Evolutionary conservation across 495 filamentous ascomycete species (phyloP), one percentile per base, ranked within the genome.

Genomic region (Cetradonia linearis): DNA sequence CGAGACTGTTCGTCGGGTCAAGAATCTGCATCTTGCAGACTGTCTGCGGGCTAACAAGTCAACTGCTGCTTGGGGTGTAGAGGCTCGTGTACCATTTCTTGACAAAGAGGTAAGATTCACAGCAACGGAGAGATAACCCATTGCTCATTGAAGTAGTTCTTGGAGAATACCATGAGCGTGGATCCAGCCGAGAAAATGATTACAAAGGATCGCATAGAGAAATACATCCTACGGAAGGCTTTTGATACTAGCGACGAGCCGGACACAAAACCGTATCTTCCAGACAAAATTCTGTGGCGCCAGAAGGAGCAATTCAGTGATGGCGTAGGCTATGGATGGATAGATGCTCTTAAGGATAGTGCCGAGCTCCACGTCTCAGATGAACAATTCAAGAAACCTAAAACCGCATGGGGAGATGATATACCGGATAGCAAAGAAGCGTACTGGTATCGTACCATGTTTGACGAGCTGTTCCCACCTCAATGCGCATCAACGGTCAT

Each of bases 241-340:
- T 98, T 98, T 68, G 93, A 98, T 74, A 94, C 91, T 34, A 81
- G 80, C 47, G 87, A 91, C 63, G 86, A 95, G 69, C 89, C 91
- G 5, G 82, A 77, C 44, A 77, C 79, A 18, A 72, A 84, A 66
- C 81, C 93, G 16, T 98, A 97, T 77, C 81, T 98, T 23, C 93
- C 93, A 36, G 86, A 93, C 18, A 83, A 93, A 69, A 97, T 98
- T 65, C 85, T 98, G 42, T 98, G 89, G 88, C 82, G 93, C 68
- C 93, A 98, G 77, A 98, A 98, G 82, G 93, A 98, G 77, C 94
- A 97, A 77, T 98, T 98, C 77, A 89, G 85, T 58, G 93, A 98
- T 69, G 93, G 93, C 72, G 94, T 98, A 63, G 93, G 93, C 59
- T 98, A 98, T 77, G 91, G 94, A 62, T 98, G 93, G 93, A 96